Base-by-base conservation (phyloP, 305 asterid genomes). In the Solanum hybrid region DNA sequence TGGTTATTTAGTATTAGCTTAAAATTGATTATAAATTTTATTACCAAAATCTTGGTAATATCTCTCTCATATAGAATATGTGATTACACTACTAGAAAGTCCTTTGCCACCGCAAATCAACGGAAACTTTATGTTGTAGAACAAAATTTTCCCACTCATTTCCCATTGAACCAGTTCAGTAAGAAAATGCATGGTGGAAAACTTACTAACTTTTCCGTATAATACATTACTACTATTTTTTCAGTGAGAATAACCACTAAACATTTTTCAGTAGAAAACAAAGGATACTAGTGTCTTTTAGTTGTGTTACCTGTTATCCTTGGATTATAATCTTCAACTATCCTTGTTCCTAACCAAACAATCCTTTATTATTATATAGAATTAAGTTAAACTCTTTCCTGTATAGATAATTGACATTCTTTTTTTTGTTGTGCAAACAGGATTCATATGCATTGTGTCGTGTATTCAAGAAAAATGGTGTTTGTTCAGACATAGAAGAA, bases 361-460 rank as follows among this genome's bases (percentile, higher is more conserved):
- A 75, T 75, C 84, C 9, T 14, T 35, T 22, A 78, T 35, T 22
- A 3, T 39, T 29, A 29, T 29, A 13, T 40, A 40, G 14, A 81
- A 57, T 57, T 57, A 57, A 39, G 36, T 14, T 40, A 26, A 82
- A 40, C 16, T 40, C 71, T 46, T 42, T 13, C 5, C 13, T 2
- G 18, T 39, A 82, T 39, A 39, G 8, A 29, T 82, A 40, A 83
- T 46, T 83, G 39, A 83, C 74, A 46, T 29, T 14, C 24, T 84
- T 84, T 39, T 20, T 40, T 81, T 29, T 29, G 86, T 85, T 86
- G 39, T 90, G 11, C 22, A 85, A 87, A 73, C 97, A 97, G 99
- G 99, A 97, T 85, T 95, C 99, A 1, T 97, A 97, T 40, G 99
- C 99, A 36, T 86, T 97, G 28, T 97, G 99, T 82, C 98, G 99